Percentiles rank a stretch among this genome's conserved stretches.
Evolutionary conservation across 495 filamentous ascomycete genomes (phyloP).

Genomic region (Copromyces sp.): DNA sequence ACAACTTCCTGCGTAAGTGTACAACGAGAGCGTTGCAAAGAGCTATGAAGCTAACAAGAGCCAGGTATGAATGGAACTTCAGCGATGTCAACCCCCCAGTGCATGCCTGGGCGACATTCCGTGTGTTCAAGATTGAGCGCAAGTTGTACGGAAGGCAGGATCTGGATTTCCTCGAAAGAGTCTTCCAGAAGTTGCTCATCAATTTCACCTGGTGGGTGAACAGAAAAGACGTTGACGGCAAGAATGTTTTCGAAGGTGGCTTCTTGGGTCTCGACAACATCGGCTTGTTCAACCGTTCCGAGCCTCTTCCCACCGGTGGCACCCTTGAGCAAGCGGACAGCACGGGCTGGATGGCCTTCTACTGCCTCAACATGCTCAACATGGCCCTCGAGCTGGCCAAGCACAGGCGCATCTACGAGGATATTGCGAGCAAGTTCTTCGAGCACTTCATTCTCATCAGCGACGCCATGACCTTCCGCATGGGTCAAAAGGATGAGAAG

Average conservation of each 20-base stretch:
- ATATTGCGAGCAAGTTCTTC: constrained; percentile 97
- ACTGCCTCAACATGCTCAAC: constrained; percentile 90
- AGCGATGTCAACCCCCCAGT: constrained; percentile 94
- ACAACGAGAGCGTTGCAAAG: neutral
- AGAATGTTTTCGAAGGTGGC: constrained; percentile 94
- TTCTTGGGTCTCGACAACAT: constrained; percentile 98
- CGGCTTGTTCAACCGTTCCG: constrained; percentile 94
- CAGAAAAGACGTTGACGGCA: constrained; percentile 84
- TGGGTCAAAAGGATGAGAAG: constrained; percentile 61
- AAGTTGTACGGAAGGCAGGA: constrained; percentile 94
- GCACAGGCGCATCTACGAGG: constrained; percentile 92
- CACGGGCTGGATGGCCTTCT: constrained; percentile 98
- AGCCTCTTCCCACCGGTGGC: constrained; percentile 87
- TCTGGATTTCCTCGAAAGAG: constrained; percentile 87
- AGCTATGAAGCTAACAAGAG: neutral
- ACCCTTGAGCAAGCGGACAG: constrained; percentile 92
- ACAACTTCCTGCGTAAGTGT: constrained; percentile 56
- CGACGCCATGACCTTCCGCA: constrained; percentile 90
- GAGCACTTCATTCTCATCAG: constrained; percentile 97
- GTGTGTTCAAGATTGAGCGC: constrained; percentile 93
- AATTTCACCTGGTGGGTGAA: constrained; percentile 99
- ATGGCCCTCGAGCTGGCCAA: constrained; percentile 91
- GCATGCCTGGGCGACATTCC: constrained; percentile 91
- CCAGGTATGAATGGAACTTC: constrained; percentile 92
- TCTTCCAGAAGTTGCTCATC: constrained; percentile 89